These are phyloP conservation scores for Trametes hirsuta DNA, from an alignment of 1,284 basidiomycete species.

Conservation along the genomic window DNA sequence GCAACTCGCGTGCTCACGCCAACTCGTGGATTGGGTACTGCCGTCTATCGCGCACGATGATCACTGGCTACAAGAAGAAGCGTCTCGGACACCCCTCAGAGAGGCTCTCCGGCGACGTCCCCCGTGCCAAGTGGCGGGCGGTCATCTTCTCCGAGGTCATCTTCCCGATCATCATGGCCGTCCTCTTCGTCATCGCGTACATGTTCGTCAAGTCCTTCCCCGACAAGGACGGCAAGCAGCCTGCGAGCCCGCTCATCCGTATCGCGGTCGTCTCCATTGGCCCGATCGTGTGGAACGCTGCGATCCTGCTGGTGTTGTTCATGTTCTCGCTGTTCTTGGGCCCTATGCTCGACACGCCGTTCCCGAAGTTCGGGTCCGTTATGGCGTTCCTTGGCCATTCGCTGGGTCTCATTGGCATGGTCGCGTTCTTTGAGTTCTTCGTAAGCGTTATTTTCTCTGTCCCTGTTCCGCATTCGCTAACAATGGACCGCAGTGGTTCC, in stretches of 20 bases:
- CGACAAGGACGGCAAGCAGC: slow-evolving; percentile 62
- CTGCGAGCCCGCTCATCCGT: slow-evolving; percentile 82
- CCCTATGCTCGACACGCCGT: slow-evolving; percentile 84
- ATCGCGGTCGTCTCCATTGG: slow-evolving; percentile 94
- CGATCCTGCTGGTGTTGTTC: slow-evolving; percentile 85
- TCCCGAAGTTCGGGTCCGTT: slow-evolving; percentile 85
- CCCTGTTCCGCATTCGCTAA: slow-evolving; percentile 14
- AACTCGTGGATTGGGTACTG: slow-evolving; percentile 99
- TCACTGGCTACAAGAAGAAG: slow-evolving; percentile 98
- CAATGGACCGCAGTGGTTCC: slow-evolving; percentile 73
- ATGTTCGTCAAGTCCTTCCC: slow-evolving; percentile 90
- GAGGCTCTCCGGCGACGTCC: slow-evolving; percentile 90
- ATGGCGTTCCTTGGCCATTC: slow-evolving; percentile 90
- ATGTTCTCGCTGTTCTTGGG: slow-evolving; percentile 91
- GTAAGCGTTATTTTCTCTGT: slow-evolving; percentile 45
- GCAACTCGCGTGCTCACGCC: slow-evolving; percentile 93
- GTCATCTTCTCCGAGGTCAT: slow-evolving; percentile 89
- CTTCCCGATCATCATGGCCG: slow-evolving; percentile 82
- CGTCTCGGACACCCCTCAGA: slow-evolving; percentile 92
- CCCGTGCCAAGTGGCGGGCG: slow-evolving; percentile 88
- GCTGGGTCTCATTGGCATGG: slow-evolving; percentile 80
- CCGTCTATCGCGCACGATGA: slow-evolving; percentile 90
- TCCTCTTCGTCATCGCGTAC: slow-evolving; percentile 87
- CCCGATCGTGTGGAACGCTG: slow-evolving; percentile 95
- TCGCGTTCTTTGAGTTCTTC: slow-evolving; percentile 94